Evolutionary conservation across 2,329 filamentous ascomycete genomes (phyloP).

Genomic region (Aspergillus hiratsukae): DNA sequence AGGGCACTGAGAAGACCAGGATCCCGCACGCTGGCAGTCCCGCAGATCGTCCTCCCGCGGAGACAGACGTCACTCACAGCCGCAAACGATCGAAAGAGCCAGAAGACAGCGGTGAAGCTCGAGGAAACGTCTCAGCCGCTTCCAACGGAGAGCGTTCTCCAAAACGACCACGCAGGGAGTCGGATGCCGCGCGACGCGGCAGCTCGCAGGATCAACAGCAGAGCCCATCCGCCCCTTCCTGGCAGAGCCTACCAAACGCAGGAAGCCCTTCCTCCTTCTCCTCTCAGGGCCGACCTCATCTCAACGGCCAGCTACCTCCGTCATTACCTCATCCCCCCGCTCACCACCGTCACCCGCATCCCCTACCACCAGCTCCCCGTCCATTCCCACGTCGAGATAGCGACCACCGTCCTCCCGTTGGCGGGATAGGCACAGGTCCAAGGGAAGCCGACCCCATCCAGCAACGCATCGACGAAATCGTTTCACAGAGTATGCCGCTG

Average conservation of each 20-base stretch:
- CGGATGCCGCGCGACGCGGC: constrained; percentile 13
- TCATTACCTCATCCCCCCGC: constrained; percentile 10
- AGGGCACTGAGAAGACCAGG: constrained; percentile 35
- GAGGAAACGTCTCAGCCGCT: constrained; percentile 6
- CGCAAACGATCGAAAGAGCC: constrained; percentile 40
- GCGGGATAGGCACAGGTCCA: constrained; percentile 2
- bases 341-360: constrained; percentile 19
- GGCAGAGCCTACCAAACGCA: constrained; percentile 5
- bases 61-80: constrained; percentile 23
- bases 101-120: constrained; percentile 15
- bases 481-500: constrained; percentile 22
- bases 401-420: constrained; percentile 7
- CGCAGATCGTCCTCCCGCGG: constrained; percentile 9
- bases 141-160: constrained; percentile 31
- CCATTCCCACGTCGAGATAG: constrained; percentile 14
- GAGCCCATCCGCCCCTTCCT: constrained; percentile 9
- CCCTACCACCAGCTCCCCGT: constrained; percentile 14
- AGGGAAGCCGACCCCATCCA: constrained; percentile 28
- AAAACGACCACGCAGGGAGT: constrained; percentile 33
- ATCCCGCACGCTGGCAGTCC: constrained; percentile 28
- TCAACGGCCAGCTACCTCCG: constrained; percentile 15
- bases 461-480: constrained; percentile 35
- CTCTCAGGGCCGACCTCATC: constrained; percentile 10
- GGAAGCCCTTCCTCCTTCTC: constrained; percentile 4
- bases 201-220: constrained; percentile 3